These are phyloP conservation scores for Venturia asperata DNA, from an alignment of 2,329 filamentous ascomycete species.

Conservation along the genomic window DNA sequence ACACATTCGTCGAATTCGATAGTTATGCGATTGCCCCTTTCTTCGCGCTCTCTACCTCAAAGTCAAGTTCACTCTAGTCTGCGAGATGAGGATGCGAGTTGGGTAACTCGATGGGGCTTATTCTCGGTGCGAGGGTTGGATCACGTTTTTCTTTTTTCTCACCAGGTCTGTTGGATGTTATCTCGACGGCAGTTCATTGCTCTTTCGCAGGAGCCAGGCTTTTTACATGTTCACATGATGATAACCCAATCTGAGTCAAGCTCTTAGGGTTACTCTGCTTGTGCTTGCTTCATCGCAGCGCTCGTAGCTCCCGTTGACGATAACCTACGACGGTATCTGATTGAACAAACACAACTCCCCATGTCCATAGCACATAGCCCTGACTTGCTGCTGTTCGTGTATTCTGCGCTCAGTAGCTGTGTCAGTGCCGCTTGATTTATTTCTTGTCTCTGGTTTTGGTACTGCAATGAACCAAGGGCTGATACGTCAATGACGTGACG, in stretches of 20 bases:
- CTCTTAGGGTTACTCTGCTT: slow-evolving; percentile 14
- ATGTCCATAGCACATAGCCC: background rate
- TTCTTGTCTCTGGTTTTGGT: too few species aligned
- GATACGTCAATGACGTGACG: too few species aligned
- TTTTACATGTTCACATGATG: slow-evolving; percentile 24
- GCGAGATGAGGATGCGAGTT: slow-evolving; percentile 26
- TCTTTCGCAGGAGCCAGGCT: slow-evolving; percentile 44
- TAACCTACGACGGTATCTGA: slow-evolving; percentile 43
- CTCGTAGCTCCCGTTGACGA: slow-evolving; percentile 29
- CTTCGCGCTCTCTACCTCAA: slow-evolving; percentile 21
- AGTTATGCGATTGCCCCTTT: slow-evolving; percentile 91
- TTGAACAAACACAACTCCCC: slow-evolving; percentile 26
- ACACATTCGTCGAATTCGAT: slow-evolving; percentile 81
- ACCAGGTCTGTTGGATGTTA: slow-evolving; percentile 10
- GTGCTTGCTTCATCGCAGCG: slow-evolving; percentile 19
- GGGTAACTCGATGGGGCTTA: slow-evolving; percentile 99
- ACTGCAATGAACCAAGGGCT: too few species aligned
- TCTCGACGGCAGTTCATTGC: slow-evolving; percentile 9
- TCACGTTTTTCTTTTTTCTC: slow-evolving; percentile 14
- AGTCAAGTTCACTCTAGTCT: slow-evolving; percentile 22
- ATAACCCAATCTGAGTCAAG: slow-evolving; percentile 15
- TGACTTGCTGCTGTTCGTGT: slow-evolving; percentile 1
- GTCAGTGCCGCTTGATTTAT: background rate
- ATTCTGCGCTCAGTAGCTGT: background rate
- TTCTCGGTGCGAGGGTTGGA: slow-evolving; percentile 89